These are phyloP conservation scores for Fusarium sp. DNA, from an alignment of 2,329 filamentous ascomycete species.

Conservation along the genomic window DNA sequence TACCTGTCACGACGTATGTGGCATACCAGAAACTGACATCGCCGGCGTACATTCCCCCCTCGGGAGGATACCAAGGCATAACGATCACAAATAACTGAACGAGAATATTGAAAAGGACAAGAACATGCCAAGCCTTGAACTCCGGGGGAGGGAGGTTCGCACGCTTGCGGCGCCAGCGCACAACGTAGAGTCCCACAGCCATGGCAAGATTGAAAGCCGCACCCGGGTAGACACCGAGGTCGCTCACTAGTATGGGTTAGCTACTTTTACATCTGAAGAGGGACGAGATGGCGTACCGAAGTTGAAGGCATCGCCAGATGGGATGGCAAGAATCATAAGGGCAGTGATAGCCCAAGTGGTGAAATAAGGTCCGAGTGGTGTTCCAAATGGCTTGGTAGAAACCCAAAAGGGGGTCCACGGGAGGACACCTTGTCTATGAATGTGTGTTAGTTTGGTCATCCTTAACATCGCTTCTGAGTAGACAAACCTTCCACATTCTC, in stretches of 20 bases:
- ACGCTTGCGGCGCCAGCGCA: conserved; percentile 68
- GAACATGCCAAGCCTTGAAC: conserved; percentile 72
- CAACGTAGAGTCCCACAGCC: conserved; percentile 69
- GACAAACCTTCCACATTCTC: conserved; percentile 65
- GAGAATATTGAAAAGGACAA: conserved; percentile 72
- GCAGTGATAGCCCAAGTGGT: conserved; percentile 71
- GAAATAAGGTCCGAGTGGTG: conserved; percentile 71
- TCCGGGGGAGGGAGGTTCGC: conserved; percentile 63
- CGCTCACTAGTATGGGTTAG: conserved; percentile 65
- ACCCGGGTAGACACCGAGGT: conserved; percentile 70
- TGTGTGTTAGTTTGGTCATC: background rate
- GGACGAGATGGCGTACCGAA: conserved; percentile 61
- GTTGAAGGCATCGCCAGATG: conserved; percentile 75
- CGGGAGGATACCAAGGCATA: conserved; percentile 82
- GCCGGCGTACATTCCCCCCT: conserved; percentile 70
- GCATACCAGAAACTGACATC: conserved; percentile 82
- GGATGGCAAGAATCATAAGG: conserved; percentile 72
- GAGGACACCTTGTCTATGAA: conserved; percentile 68
- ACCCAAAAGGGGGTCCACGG: conserved; percentile 73
- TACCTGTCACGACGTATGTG: conserved; percentile 76
- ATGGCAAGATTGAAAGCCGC: conserved; percentile 72
- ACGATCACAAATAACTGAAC: conserved; percentile 74
- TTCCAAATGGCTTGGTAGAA: conserved; percentile 74
- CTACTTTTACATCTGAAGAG: no score
- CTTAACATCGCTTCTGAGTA: background rate